Evolutionary conservation across 257 asterid species (phyloP), one percentile per base, ranked within the genome.

Genomic region (Solanum chaucha): DNA sequence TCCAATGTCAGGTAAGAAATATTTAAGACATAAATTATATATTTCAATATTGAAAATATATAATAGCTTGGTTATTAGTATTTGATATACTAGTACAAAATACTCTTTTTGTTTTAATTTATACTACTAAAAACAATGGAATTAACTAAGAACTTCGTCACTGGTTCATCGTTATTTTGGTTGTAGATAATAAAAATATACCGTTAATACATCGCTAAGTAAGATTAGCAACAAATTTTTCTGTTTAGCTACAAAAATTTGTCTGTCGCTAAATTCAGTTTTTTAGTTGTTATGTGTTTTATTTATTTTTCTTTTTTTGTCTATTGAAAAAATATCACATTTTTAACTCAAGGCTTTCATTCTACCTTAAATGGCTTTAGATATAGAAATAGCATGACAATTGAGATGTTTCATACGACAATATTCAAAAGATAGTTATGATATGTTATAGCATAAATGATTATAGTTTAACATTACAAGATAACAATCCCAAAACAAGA

Each of bases 1-100:
- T 91, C 55, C 93, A 86, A 14, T 41, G 87, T 67, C 70, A 89
- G 93, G 93, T 89, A 89, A 36, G 11, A 34, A 46, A 24, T 7
- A 13, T 28, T 20, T 28, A 17, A 64, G 15, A 1, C 15, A 36
- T 22, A 36, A 32, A 7, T 34, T 72, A 10, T 35, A 19, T 17
- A 51, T 35, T 72, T 72, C 81, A 72, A 20, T 35, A 10, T 35
- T 72, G 48, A 48, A 72, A 72, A 35, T 28, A 28, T 28, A 28
- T 72, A 72, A 72, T 34, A 72, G 80, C 2, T 72, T 34, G 7
- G 8, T 72, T 8, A 72, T 72, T 30, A 34, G 48, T 72, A 34
- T 4, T 34, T 72, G 4, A 19, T 9, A 9, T 19, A 19, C 8
- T 70, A 1, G n/a, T 70, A 15, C 1, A 30, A 72, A 34, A 72